A percentile compares a stretch with the other conserved stretches of the same genome.
Conservation (phyloP, 495 filamentous ascomycete species). For the Astrothelium subdiscretum region DNA sequence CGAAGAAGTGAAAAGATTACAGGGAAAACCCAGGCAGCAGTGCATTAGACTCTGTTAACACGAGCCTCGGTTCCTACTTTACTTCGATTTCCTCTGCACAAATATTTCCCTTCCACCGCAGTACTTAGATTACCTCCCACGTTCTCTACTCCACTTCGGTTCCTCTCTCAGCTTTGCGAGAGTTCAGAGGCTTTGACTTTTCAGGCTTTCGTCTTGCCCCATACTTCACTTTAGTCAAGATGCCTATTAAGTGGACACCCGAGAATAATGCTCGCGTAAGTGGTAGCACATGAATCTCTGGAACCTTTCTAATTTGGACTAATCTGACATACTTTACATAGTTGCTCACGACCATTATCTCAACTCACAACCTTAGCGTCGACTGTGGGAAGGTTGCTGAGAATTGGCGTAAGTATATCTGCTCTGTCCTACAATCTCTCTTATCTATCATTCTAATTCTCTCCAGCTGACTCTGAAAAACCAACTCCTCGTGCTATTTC, state of each 20-base stretch:
- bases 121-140: no score
- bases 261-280: conserved; percentile 33
- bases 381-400: conserved; percentile 31
- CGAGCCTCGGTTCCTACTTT: no score
- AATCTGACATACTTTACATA: conserved; percentile 9
- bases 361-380: conserved; percentile 33
- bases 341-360: conserved; percentile 39
- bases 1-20: no score
- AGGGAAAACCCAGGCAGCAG: no score
- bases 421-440: neutral
- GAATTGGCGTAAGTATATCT: conserved; percentile 35
- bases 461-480: conserved; percentile 12
- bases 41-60: no score
- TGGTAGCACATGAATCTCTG: neutral
- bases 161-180: no score
- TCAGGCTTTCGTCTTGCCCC: no score
- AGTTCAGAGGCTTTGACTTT: no score
- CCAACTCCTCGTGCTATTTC: conserved; percentile 40
- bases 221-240: conserved; percentile 21
- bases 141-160: no score
- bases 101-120: no score
- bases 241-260: conserved; percentile 35
- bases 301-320: neutral
- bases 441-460: neutral
- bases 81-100: no score